Conservation (phyloP, 1,139 yeast species). For the Zygoascus sp. region DNA sequence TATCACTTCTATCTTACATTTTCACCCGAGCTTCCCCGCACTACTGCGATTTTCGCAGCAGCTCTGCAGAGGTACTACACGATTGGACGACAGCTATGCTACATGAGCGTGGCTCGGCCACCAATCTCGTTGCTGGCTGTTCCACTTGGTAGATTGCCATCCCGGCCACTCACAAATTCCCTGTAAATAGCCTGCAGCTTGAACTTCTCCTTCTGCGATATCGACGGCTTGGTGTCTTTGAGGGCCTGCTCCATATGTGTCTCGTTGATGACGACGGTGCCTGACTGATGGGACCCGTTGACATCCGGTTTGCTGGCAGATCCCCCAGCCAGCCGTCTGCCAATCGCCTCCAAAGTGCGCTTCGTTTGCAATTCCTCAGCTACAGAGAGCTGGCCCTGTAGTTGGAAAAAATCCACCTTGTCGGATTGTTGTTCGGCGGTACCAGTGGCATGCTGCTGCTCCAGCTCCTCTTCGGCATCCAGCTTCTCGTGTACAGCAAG, state of each 20-base stretch:
- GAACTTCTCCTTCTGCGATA: slow-evolving; percentile 63
- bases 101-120: slow-evolving; percentile 74
- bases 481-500: slow-evolving; percentile 82
- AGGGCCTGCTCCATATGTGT: slow-evolving; percentile 62
- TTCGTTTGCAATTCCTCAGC: slow-evolving; percentile 43
- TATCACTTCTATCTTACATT: no score
- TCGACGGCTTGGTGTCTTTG: slow-evolving; percentile 79
- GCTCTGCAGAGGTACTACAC: no score
- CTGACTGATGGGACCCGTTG: background rate
- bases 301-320: background rate
- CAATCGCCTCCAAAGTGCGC: slow-evolving; percentile 45
- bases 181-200: slow-evolving; percentile 63
- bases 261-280: slow-evolving; percentile 42
- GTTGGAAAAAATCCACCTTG: slow-evolving; percentile 37
- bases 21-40: no score
- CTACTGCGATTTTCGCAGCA: no score
- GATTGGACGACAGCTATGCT: slow-evolving; percentile 18
- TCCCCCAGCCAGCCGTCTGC: slow-evolving; percentile 9
- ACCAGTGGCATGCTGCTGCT: slow-evolving; percentile 36
- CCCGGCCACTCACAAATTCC: slow-evolving; percentile 72
- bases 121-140: slow-evolving; percentile 79
- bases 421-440: slow-evolving; percentile 18
- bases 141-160: slow-evolving; percentile 88
- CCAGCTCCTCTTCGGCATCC: slow-evolving; percentile 36
- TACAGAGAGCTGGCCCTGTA: slow-evolving; percentile 34